Base-by-base conservation (phyloP, 306 rosid species). In the Malus orientalis region DNA sequence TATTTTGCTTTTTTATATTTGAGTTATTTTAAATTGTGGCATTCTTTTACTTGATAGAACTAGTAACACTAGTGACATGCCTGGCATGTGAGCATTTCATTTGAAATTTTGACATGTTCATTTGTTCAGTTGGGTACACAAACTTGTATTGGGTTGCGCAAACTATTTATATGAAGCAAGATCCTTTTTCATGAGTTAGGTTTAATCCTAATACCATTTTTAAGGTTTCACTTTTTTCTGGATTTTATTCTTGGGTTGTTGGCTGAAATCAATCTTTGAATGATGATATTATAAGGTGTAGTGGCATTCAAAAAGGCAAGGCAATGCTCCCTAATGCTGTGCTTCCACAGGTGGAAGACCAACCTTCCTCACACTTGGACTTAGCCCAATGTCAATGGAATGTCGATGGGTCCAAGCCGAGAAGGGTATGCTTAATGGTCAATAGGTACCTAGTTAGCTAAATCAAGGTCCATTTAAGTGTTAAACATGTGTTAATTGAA, bases 31-130 rank as follows among this genome's bases (percentile, higher is more conserved):
- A 57, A 22, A 12, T 15, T 5, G 1, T 73, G 54, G 3, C 19
- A 13, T 15, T 63, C n/a, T 6, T 58, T 67, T 67, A 44, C 58
- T 38, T 38, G 0, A 0, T 32, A 36, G 27, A 64, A 55, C 19
- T 59, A 23, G 77, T 42, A 42, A 60, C 47, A 59, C 59, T 9
- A 40, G 45, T 59, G 58, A 27, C 57, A 73, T 59, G 68, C 68
- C 42, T 73, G 23, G 67, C 27, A 57, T 58, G 45, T 23, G 66
- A 27, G 40, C 23, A 73, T 59, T 73, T 67, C 68, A 10, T 59
- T 73, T 73, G 58, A 73, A 40, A 73, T 59, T 73, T 73, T 59
- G 68, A 59, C 25, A 23, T 38, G 36, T 73, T 59, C 23, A 16
- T 23, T 27, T 38, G 38, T 15, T 30, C 68, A 3, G 4, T 63